Percentiles rank a stretch among this genome's conserved stretches.
These are phyloP conservation scores for Fusarium lateritium DNA, from an alignment of 2,329 filamentous ascomycete genomes.

Conservation along the genomic window DNA sequence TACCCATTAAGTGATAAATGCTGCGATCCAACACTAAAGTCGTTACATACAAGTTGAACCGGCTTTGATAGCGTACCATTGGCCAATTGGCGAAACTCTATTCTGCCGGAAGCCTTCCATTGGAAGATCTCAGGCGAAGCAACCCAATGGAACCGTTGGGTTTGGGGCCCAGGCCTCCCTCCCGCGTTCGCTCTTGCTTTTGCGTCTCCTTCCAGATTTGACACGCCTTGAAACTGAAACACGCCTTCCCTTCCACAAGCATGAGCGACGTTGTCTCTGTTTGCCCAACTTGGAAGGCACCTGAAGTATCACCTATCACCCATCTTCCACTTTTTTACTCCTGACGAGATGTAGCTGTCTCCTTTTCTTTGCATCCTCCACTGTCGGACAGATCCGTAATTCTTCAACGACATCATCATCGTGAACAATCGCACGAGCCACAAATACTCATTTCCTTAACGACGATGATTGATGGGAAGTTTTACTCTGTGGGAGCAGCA, in stretches of 20 bases:
- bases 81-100: conserved; percentile 26
- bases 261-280: conserved; percentile 24
- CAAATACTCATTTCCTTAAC: conserved; percentile 19
- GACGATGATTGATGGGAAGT: conserved; percentile 44
- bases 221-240: conserved; percentile 47
- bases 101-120: conserved; percentile 19
- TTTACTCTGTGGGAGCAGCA: conserved; percentile 21
- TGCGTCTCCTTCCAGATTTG: conserved; percentile 35
- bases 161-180: conserved; percentile 19
- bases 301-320: conserved; percentile 17
- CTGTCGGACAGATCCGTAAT: neutral
- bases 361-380: conserved; percentile 3
- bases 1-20: conserved; percentile 2
- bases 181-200: conserved; percentile 6
- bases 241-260: conserved; percentile 28
- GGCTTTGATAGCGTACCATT: conserved; percentile 15
- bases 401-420: conserved; percentile 5
- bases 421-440: conserved; percentile 31
- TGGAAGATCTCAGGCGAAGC: conserved; percentile 31
- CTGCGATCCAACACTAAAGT: neutral
- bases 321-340: conserved; percentile 21
- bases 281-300: conserved; percentile 32
- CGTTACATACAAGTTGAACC: conserved; percentile 16
- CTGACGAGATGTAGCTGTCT: neutral
- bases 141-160: conserved; percentile 36